Base-by-base conservation (phyloP, 345 rosid genomes). In the Garcia nutans region DNA sequence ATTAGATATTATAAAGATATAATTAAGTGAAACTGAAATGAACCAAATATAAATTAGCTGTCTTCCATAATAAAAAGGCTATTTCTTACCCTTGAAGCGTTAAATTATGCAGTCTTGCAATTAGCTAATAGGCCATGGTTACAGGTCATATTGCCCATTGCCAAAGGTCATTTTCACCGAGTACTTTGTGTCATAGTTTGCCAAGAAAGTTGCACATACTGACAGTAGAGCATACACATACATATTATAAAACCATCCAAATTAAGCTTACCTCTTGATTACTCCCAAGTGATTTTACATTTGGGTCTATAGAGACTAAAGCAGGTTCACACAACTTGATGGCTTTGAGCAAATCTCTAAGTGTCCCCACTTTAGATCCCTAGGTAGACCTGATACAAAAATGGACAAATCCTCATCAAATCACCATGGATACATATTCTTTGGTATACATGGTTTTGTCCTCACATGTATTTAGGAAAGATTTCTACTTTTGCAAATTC, bases 61-160 rank as follows among this genome's bases (percentile, higher is more conserved):
- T 41, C 22, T 23, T 3, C 11, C n/a, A 6, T 20, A 16, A 66
- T 10, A 19, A 33, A 45, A 15, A 45, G 68, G 42, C n/a, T 31
- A 41, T 19, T 47, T 56, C 75, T 74, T 62, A 84, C 86, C 85
- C 57, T 78, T 71, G 83, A 28, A 28, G 84, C 82, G 83, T 84
- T 78, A 69, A 75, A 86, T 59, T 77, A 82, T 12, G 67, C 87
- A 42, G 76, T 79, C 73, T 78, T 80, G 77, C 87, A 80, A 74
- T 82, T 84, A 17, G 85, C 89, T 86, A 72, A 86, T 57, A 45
- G 89, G 84, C 89, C 89, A 86, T 58, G 83, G 81, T n/a, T 86
- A 87, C 74, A 86, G 72, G 55, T 80, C 82, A 69, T 84, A 82
- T 60, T 82, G 78, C 44, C 72, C 65, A 13, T 73, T 84, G 31